Base-by-base conservation (phyloP, 495 filamentous ascomycete genomes). In the Talaromyces liani region DNA sequence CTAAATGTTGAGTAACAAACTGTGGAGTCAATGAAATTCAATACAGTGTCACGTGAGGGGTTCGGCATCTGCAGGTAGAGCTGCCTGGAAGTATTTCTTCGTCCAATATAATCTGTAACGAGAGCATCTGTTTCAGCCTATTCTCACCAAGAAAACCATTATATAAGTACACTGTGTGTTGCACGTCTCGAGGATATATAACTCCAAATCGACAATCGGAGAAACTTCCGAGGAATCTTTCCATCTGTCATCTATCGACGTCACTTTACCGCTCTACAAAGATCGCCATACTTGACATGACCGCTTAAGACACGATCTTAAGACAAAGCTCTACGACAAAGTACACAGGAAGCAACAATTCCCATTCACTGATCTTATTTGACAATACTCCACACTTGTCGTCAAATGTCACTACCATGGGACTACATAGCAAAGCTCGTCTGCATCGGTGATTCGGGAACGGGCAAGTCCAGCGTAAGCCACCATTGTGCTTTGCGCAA, bases 351-450 rank as follows among this genome's bases (percentile, higher is more conserved):
- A n/a, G n/a, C n/a, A n/a, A n/a, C n/a, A n/a, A n/a, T n/a, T n/a
- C n/a, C n/a, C n/a, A n/a, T n/a, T n/a, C n/a, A n/a, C n/a, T n/a
- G n/a, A n/a, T n/a, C n/a, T n/a, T n/a, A n/a, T n/a, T n/a, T 29
- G 9, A 16, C 45, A 31, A 2, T 12, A 29, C 18, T 14, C 22
- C 25, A 24, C n/a, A 0, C 14, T 69, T 65, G 68, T 75, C 83
- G 84, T 82, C 72, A 87, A 54, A 56, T 88, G 85, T 80, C 85
- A 73, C 85, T 85, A 73, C 84, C 92, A 80, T 97, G 93, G 93
- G 91, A 97, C 79, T 97, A 96, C 80, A 97, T 97, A 72, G 92
- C 93, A 74, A 97, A 97, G 79, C 89, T 98, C 70, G 93, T 97
- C 71, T 95, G 91, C 77, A 92, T 98, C 71, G 94, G 94, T 72